phyloP scores from a whole-genome alignment of 2,329 filamentous ascomycete genomes.

The Rhynchosporium secalis region DNA sequence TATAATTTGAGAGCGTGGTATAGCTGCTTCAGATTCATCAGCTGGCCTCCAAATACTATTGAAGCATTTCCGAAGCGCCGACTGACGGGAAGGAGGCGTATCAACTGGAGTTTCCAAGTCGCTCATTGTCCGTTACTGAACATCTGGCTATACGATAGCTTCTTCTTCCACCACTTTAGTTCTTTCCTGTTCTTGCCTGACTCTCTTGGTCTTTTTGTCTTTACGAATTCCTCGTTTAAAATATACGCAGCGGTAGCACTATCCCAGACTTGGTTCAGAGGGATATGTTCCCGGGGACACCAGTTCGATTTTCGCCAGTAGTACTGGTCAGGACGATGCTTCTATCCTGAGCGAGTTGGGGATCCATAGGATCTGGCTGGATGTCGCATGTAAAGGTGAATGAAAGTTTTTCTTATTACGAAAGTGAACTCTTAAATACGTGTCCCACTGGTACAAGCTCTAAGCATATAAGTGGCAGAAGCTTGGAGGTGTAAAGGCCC shows the following conservation, averaged over 20 bases:
- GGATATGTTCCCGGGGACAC: slow-evolving; percentile 5
- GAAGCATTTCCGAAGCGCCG: background rate
- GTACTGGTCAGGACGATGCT: slow-evolving; percentile 1
- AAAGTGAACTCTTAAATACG: background rate
- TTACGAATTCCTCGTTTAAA: background rate
- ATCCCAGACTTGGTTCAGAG: background rate
- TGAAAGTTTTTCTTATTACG: background rate
- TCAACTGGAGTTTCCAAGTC: background rate
- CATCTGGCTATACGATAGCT: background rate
- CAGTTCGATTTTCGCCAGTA: background rate
- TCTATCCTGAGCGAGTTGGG: background rate
- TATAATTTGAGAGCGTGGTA: background rate
- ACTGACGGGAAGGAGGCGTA: background rate
- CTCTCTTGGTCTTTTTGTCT: background rate
- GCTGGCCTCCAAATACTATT: background rate
- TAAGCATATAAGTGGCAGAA: background rate
- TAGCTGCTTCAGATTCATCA: background rate
- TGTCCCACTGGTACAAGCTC: background rate
- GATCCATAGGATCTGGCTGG: background rate
- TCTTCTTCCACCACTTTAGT: slow-evolving; percentile 2
- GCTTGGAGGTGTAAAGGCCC: background rate
- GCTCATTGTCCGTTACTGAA: background rate
- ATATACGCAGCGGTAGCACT: background rate
- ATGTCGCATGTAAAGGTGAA: background rate
- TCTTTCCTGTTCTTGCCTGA: background rate